Percentiles rank a stretch among this genome's conserved stretches.
Conservation (phyloP, 805 yeast species). For the Hagleromyces aurorensis region DNA sequence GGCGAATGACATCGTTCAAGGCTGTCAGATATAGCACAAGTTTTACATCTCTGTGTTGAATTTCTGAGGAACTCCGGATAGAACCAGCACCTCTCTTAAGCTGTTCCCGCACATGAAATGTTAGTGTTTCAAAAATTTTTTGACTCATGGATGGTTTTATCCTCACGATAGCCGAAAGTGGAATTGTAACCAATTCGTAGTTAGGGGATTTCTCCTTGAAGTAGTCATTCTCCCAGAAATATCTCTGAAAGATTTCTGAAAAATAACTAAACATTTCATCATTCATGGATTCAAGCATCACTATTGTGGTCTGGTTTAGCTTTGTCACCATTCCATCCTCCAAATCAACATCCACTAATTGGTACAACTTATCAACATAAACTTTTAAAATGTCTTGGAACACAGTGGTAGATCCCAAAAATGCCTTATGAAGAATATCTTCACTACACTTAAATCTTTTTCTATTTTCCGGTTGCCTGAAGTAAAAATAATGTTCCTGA, state of each 20-base stretch:
- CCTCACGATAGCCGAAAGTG: conserved; percentile 64
- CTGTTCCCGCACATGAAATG: conserved; percentile 52
- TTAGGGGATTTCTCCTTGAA: conserved; percentile 51
- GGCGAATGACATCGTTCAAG: conserved; percentile 61
- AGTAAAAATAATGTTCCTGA: conserved; percentile 49
- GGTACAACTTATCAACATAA: conserved; percentile 51
- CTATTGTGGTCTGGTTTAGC: conserved; percentile 38
- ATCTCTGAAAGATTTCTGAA: conserved; percentile 32
- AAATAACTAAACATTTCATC: conserved; percentile 44
- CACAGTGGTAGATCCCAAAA: conserved; percentile 63
- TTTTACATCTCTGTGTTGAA: conserved; percentile 70
- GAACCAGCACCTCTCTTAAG: conserved; percentile 75
- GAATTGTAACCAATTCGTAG: conserved; percentile 59
- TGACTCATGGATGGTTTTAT: conserved; percentile 35
- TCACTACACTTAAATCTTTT: conserved; percentile 35
- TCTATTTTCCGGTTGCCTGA: conserved; percentile 29
- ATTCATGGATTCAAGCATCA: conserved; percentile 51
- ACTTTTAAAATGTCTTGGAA: conserved; percentile 53
- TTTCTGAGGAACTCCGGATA: conserved; percentile 54
- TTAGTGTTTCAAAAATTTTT: conserved; percentile 22
- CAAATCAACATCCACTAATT: conserved; percentile 48
- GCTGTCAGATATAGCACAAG: conserved; percentile 64
- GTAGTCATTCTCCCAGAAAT: conserved; percentile 43
- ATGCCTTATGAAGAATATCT: conserved; percentile 45
- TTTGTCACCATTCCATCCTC: conserved; percentile 32